A percentile compares a stretch with the other conserved stretches of the same genome.
phyloP scores from a whole-genome alignment of 2,329 filamentous ascomycete genomes.

The Akanthomyces uredinophilus region DNA sequence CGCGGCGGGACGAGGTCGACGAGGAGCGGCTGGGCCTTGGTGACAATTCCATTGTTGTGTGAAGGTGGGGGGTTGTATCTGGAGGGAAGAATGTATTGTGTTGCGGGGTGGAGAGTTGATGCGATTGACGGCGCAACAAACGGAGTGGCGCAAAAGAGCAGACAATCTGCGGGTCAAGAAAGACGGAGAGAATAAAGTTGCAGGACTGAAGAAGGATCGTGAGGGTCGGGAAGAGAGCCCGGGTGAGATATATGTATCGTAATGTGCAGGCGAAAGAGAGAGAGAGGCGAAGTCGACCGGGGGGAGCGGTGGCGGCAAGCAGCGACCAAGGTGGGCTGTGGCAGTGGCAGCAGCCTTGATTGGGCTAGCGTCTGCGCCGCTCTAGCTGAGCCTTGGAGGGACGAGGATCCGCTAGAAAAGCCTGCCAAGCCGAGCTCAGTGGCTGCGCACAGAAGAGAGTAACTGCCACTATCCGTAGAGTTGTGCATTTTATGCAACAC shows the following conservation, averaged over 20 bases:
- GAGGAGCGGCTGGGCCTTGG: conserved; percentile 38
- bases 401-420: background rate
- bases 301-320: conserved; percentile 1
- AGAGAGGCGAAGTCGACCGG: conserved; percentile 10
- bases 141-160: background rate
- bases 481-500: conserved; percentile 7
- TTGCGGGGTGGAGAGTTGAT: background rate
- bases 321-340: background rate
- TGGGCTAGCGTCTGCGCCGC: conserved; percentile 6
- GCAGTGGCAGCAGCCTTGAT: background rate
- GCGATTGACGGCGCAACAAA: background rate
- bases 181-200: background rate
- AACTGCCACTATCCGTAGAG: no score
- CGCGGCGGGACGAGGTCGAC: conserved; percentile 39
- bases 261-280: background rate
- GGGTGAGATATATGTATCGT: conserved; percentile 11
- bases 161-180: background rate
- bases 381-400: conserved; percentile 6
- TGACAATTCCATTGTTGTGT: conserved; percentile 30
- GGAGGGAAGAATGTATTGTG: background rate
- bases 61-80: background rate
- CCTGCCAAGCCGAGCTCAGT: background rate
- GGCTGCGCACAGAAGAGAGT: background rate
- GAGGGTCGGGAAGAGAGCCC: background rate
- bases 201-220: background rate